Conservation (phyloP, 2,329 filamentous ascomycete genomes). For the Xenosphaeropsis pyriputrescens region DNA sequence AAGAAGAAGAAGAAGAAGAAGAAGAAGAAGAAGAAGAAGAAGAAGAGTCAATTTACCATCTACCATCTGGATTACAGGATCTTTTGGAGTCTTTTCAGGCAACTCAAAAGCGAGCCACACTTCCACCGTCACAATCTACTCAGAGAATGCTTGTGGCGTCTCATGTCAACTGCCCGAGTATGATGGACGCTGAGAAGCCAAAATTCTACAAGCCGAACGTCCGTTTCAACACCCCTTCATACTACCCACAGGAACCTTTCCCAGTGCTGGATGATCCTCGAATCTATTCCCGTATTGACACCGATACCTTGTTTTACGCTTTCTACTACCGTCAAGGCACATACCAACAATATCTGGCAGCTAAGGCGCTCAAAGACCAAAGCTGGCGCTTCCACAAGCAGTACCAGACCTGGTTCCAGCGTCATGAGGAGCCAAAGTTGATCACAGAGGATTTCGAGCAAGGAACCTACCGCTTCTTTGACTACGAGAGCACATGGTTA, state of each 20-base stretch:
- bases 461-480: slow-evolving; percentile 97
- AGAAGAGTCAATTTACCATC: slow-evolving; percentile 81
- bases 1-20: slow-evolving; percentile 60
- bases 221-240: slow-evolving; percentile 62
- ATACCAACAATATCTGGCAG: slow-evolving; percentile 88
- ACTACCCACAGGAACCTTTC: slow-evolving; percentile 88
- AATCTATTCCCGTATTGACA: slow-evolving; percentile 79
- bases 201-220: slow-evolving; percentile 73
- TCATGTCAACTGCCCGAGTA: slow-evolving; percentile 58
- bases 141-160: slow-evolving; percentile 65
- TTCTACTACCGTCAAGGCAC: slow-evolving; percentile 98
- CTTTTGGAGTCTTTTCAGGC: slow-evolving; percentile 82
- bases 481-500: slow-evolving; percentile 98
- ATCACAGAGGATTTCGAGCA: slow-evolving; percentile 99
- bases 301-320: slow-evolving; percentile 93
- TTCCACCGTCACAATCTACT: slow-evolving; percentile 41
- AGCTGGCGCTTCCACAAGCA: slow-evolving; percentile 99
- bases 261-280: slow-evolving; percentile 82
- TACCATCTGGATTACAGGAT: slow-evolving; percentile 79
- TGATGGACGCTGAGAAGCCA: slow-evolving; percentile 64
- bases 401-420: slow-evolving; percentile 98
- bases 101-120: slow-evolving; percentile 51
- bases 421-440: slow-evolving; percentile 94
- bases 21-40: slow-evolving; percentile 22
- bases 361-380: slow-evolving; percentile 93